A percentile compares a stretch with the other conserved stretches of the same genome.
Evolutionary conservation across 805 yeast genomes (phyloP).

Genomic region (Starmerella apis): DNA sequence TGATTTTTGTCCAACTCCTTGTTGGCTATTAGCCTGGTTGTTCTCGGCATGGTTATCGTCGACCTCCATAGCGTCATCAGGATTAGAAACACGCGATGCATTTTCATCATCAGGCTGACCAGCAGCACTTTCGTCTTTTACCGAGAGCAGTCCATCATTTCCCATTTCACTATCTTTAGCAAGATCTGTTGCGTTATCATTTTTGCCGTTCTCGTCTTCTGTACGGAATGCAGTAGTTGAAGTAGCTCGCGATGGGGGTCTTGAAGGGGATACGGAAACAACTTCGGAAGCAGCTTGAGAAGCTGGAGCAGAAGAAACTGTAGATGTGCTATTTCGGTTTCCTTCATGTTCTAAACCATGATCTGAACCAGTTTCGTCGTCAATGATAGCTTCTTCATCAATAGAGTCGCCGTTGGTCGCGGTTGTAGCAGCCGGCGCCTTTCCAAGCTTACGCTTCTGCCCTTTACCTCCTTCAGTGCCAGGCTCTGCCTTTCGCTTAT

Average conservation of each 20-base stretch:
- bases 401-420: not conserved
- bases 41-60: not conserved
- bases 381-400: not conserved
- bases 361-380: not conserved
- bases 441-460: slow-evolving; percentile 14
- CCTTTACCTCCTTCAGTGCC: slow-evolving; percentile 13
- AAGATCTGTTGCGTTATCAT: too few relatives aligned
- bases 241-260: not conserved
- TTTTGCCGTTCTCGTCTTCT: too few relatives aligned
- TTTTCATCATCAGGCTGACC: not conserved
- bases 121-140: too few relatives aligned
- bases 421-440: slow-evolving; percentile 4
- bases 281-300: too few relatives aligned
- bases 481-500: not conserved
- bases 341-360: too few relatives aligned
- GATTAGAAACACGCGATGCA: not conserved
- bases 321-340: not conserved
- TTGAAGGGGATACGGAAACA: not conserved
- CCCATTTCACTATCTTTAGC: too few relatives aligned
- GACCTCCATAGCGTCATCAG: not conserved
- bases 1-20: not conserved
- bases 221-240: too few relatives aligned
- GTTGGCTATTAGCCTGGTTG: not conserved
- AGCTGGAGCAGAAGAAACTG: not conserved
- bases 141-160: too few relatives aligned